Evolutionary conservation across 2,329 filamentous ascomycete species (phyloP).

Genomic region (Aureobasidium leucospermi): DNA sequence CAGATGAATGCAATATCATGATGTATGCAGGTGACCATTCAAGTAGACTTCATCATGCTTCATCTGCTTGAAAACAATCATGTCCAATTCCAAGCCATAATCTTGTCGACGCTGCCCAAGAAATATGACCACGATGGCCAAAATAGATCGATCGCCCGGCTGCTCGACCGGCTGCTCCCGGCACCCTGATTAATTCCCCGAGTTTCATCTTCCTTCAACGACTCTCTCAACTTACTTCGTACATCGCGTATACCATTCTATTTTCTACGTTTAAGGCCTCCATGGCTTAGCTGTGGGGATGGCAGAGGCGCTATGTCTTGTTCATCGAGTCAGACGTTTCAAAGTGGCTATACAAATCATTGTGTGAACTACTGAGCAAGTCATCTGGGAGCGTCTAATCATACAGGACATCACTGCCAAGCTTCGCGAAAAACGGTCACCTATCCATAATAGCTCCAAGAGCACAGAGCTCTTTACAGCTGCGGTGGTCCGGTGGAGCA

Average conservation of each 20-base stretch:
- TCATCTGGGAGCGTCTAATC: not conserved
- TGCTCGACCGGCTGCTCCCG: slow-evolving; percentile 4
- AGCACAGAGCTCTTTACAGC: not conserved
- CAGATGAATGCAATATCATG: not conserved
- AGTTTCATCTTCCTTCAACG: slow-evolving; percentile 1
- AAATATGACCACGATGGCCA: not conserved
- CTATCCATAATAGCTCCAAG: not conserved
- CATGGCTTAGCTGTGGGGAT: not conserved
- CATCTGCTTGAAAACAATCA: no score
- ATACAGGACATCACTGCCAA: not conserved
- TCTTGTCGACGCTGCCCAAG: not conserved
- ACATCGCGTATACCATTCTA: not conserved
- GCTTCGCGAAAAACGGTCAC: slow-evolving; percentile 5
- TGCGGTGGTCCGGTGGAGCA: not conserved
- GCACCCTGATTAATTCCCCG: not conserved
- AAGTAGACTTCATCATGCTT: no score
- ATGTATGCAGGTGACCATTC: no score
- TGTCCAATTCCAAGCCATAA: no score
- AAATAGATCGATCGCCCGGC: not conserved
- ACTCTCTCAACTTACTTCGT: not conserved
- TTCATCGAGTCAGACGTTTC: not conserved
- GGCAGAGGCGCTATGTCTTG: not conserved
- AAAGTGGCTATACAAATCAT: not conserved
- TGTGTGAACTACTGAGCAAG: not conserved
- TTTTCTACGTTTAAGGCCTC: not conserved